Evolutionary conservation across 352 stramenopile species (phyloP).

Genomic region (Pythium biforme): DNA sequence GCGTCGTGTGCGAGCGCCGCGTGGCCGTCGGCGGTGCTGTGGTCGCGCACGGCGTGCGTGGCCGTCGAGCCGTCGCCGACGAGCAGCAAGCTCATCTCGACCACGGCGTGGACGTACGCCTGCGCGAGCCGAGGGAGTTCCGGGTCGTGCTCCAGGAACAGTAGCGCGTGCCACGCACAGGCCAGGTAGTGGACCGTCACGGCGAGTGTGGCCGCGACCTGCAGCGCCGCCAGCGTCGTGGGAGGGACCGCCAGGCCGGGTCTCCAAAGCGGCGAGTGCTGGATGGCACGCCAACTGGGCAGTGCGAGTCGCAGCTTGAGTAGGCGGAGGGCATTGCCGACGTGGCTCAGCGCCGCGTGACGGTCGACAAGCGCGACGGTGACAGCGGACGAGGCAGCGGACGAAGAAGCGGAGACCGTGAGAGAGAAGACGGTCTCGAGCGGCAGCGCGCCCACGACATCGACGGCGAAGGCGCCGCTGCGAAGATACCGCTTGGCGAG

Average conservation of each 20-base stretch:
- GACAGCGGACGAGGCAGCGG: not conserved
- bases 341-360: constrained; percentile 2
- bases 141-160: not conserved
- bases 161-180: constrained; percentile 8
- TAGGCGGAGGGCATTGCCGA: constrained; percentile 5
- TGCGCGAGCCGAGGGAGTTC: not conserved
- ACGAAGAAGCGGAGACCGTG: not conserved
- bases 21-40: not conserved
- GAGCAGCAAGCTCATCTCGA: constrained; percentile 12
- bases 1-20: not conserved
- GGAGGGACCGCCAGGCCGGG: not conserved
- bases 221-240: not conserved
- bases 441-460: constrained; percentile 1
- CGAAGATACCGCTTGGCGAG: not conserved
- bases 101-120: constrained; percentile 7
- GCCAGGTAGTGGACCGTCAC: constrained; percentile 12
- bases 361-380: not conserved
- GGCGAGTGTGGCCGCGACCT: not conserved
- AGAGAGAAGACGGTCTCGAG: constrained; percentile 3
- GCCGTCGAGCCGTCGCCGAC: constrained; percentile 3
- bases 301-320: constrained; percentile 5
- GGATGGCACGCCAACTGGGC: not conserved
- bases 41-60: not conserved
- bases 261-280: not conserved
- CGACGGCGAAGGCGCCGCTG: not conserved